Evolutionary conservation across 2,329 filamentous ascomycete genomes (phyloP), one percentile per base, ranked within the genome.

Genomic region (Stylonectria norvegica): DNA sequence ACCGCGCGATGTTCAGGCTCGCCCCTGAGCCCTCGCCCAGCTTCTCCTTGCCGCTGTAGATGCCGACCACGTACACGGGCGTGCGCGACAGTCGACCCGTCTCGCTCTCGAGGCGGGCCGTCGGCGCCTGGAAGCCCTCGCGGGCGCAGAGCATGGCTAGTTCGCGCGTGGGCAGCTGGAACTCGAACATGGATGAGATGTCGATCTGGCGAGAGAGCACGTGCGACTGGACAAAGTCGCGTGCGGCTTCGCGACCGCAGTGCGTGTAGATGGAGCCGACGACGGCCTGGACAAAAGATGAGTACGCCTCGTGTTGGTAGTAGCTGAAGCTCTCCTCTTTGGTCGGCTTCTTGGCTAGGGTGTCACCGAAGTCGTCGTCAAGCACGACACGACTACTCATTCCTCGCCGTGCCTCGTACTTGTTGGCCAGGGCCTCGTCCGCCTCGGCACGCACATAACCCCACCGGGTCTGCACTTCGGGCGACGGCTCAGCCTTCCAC

Each of bases 31-130:
- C 93, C 70, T 98, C 91, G 40, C 91, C 93, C 29, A 98, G 74
- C 75, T 93, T 91, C 63, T 98, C 90, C 45, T 76, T 73, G 36
- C 91, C 93, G 52, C 86, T 94, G 71, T 86, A 98, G 47, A 98
- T 90, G 43, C 91, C 93, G 11, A 98, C 90, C 20, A 96, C 82
- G 59, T 85, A 97, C 12, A 98, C 93, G 12, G 93, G 91, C 43
- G 86, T 86, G 62, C 86, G 80, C 57, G 86, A 93, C 53, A 78
- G 65, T 43, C 93, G 81, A 62, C 93, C 93, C 4, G 93, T 97
- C 72, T 98, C 93, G 56, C 83, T 88, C 55, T 95, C 77, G 38
- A 98, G 78, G 42, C 90, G 81, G 12, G 93, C 93, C 18, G 96
- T 78, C 1, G 93, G 93, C 7, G 80, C 65, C 54, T 94, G 87